Conservation (phyloP, 2,329 filamentous ascomycete genomes). For the Bertia moriformis region DNA sequence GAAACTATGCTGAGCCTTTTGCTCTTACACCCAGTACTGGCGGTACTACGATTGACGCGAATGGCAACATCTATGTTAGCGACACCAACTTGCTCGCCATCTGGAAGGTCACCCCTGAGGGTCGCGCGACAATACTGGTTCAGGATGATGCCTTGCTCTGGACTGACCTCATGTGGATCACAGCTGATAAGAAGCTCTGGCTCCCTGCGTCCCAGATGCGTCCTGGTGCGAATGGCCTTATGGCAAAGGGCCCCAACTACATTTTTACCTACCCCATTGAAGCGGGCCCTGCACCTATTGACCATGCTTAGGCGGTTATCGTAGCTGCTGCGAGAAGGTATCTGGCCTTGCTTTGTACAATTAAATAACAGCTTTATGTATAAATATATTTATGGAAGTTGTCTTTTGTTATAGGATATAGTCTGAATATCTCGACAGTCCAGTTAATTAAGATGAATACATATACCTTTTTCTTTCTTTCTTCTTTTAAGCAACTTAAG, state of each 20-base stretch:
- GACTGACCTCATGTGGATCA: constrained; percentile 7
- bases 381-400: too few species aligned
- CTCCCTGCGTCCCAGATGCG: constrained; percentile 6
- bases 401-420: too few species aligned
- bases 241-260: constrained; percentile 5
- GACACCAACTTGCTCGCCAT: constrained; percentile 13
- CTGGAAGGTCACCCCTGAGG: constrained; percentile 5
- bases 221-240: constrained; percentile 4
- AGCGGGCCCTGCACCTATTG: constrained; percentile 5
- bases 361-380: too few species aligned
- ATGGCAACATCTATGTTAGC: constrained; percentile 19
- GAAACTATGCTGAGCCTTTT: constrained; percentile 11
- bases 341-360: too few species aligned
- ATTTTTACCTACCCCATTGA: constrained; percentile 7
- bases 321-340: constrained; percentile 3
- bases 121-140: constrained; percentile 5
- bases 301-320: constrained; percentile 4
- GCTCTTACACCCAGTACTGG: background rate
- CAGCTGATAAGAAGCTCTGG: constrained; percentile 5
- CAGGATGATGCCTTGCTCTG: constrained; percentile 5
- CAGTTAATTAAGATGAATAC: too few species aligned
- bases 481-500: too few species aligned
- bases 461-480: too few species aligned
- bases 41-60: constrained; percentile 9
- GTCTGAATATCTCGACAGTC: too few species aligned